phyloP scores from a whole-genome alignment of 1,284 basidiomycete genomes.

The Rugosomyces carneus region DNA sequence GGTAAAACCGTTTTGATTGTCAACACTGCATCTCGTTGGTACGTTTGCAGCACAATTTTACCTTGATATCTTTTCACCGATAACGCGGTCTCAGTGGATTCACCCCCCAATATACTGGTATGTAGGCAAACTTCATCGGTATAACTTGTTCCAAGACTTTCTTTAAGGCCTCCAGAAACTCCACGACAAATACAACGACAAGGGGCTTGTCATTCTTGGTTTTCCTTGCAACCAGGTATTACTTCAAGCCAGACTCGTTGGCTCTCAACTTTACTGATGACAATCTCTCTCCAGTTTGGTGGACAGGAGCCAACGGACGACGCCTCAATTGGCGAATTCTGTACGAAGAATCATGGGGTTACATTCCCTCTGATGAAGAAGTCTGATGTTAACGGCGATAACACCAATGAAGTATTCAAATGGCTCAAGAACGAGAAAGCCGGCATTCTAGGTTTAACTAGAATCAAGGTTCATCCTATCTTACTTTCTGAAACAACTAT shows the following conservation, averaged over 20 bases:
- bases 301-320: constrained; percentile 76
- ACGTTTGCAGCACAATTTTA: constrained; percentile 18
- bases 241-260: not conserved
- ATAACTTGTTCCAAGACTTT: not conserved
- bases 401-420: constrained; percentile 75
- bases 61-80: not conserved
- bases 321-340: constrained; percentile 61
- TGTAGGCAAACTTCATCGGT: not conserved
- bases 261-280: constrained; percentile 2
- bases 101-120: constrained; percentile 82
- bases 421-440: constrained; percentile 81
- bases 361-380: constrained; percentile 83
- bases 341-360: constrained; percentile 74
- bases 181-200: constrained; percentile 79
- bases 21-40: constrained; percentile 73
- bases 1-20: constrained; percentile 74
- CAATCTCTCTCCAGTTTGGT: constrained; percentile 45
- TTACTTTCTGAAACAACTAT: not conserved
- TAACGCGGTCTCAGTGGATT: constrained; percentile 60
- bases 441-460: constrained; percentile 65
- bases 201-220: constrained; percentile 74
- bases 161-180: constrained; percentile 72
- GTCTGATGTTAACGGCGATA: constrained; percentile 87
- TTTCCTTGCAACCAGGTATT: constrained; percentile 90
- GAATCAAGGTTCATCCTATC: constrained; percentile 62